Evolutionary conservation across 1,284 basidiomycete genomes (phyloP).

Genomic region (Xerocomus amazonicus): DNA sequence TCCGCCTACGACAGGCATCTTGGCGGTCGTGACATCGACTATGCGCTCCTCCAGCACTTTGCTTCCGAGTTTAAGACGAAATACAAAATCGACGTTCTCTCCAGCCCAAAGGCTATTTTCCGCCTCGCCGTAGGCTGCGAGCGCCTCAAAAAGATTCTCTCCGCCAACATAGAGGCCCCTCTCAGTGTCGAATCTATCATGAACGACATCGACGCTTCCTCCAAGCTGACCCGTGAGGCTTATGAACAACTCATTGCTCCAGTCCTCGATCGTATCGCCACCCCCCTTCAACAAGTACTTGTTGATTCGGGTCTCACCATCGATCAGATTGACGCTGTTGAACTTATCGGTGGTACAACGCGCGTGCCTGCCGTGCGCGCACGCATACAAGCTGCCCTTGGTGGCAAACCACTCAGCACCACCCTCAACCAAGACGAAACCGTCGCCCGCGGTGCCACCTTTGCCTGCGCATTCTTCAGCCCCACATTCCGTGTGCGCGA

Average conservation of each 20-base stretch:
- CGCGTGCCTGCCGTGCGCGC: conserved; percentile 95
- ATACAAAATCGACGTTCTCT: conserved; percentile 93
- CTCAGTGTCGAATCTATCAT: conserved; percentile 91
- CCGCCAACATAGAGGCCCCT: conserved; percentile 82
- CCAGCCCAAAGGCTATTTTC: conserved; percentile 88
- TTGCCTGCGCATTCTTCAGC: conserved; percentile 91
- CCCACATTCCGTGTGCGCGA: conserved; percentile 95
- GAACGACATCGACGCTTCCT: conserved; percentile 92
- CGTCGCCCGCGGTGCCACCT: conserved; percentile 88
- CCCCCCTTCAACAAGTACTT: conserved; percentile 88
- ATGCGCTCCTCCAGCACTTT: conserved; percentile 83
- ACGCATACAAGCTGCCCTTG: conserved; percentile 85
- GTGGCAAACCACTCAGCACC: conserved; percentile 73
- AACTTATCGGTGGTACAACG: conserved; percentile 92
- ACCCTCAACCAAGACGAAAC: conserved; percentile 97
- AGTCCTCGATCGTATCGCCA: conserved; percentile 88
- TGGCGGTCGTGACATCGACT: conserved; percentile 92
- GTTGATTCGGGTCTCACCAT: conserved; percentile 89
- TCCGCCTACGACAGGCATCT: conserved; percentile 88
- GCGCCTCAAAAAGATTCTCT: conserved; percentile 69
- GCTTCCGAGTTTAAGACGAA: conserved; percentile 86
- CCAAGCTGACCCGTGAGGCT: conserved; percentile 88
- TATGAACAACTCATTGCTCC: conserved; percentile 89
- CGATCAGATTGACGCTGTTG: conserved; percentile 87
- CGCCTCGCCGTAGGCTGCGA: conserved; percentile 84